Conservation (phyloP, 441 rosid genomes). For the Eruca vesicaria region DNA sequence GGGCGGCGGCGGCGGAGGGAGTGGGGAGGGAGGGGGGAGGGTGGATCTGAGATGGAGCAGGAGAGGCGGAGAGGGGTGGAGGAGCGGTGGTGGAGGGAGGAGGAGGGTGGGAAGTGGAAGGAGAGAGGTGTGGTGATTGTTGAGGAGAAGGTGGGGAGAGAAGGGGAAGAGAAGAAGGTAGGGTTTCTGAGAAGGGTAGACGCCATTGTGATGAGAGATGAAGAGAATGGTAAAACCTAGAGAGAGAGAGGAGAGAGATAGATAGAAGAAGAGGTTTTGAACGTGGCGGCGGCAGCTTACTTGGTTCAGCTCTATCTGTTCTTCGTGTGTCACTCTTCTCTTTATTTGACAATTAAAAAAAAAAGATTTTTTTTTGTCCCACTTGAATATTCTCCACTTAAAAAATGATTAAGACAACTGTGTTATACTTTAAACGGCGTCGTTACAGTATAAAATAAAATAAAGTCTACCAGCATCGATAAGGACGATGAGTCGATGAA, state of each 20-base stretch:
- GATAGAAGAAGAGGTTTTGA: background rate
- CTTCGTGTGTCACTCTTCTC: background rate
- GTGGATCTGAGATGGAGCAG: conserved; percentile 26
- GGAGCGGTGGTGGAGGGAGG: conserved; percentile 1
- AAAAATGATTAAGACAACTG: background rate
- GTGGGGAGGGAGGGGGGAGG: conserved; percentile 16
- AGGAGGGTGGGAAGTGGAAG: conserved; percentile 3
- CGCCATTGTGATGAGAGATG: background rate
- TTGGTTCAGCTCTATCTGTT: background rate
- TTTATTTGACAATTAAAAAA: background rate
- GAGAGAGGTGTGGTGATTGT: conserved; percentile 7
- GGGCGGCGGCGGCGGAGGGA: conserved; percentile 44
- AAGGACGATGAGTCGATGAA: background rate
- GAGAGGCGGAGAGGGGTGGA: conserved; percentile 9
- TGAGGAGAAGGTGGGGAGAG: background rate
- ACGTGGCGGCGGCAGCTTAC: background rate
- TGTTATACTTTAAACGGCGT: background rate
- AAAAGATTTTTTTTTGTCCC: background rate
- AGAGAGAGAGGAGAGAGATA: background rate
- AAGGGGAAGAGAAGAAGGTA: background rate
- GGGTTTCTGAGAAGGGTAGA: background rate
- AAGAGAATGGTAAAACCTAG: background rate
- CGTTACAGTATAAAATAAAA: background rate
- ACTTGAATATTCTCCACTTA: background rate
- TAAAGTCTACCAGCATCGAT: background rate